Conservation (phyloP, 169 alveolate genomes). For the Plasmodium relictum region DNA sequence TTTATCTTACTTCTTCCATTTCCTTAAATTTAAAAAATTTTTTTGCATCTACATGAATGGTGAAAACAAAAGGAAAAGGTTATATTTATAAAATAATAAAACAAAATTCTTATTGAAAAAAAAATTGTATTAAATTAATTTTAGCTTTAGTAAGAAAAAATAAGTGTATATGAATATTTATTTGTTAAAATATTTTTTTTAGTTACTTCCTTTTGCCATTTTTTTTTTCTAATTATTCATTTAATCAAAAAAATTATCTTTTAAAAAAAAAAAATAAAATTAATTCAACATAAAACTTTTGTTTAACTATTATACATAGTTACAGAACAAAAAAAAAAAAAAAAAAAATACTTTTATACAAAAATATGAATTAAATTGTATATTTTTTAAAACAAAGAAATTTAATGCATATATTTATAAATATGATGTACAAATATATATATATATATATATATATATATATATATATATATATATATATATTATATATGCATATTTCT, state of each 20-base stretch:
- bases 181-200: neutral
- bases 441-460: no score
- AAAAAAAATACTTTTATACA: slow-evolving; percentile 18
- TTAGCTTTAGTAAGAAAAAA: neutral
- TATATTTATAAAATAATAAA: slow-evolving; percentile 5
- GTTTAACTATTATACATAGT: slow-evolving; percentile 14
- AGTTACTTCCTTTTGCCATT: slow-evolving; percentile 47
- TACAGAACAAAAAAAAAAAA: slow-evolving; percentile 64
- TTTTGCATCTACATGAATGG: slow-evolving; percentile 52
- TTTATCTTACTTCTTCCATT: slow-evolving; percentile 73
- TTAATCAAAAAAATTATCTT: slow-evolving; percentile 34
- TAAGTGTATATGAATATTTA: slow-evolving; percentile 1
- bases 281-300: slow-evolving; percentile 4
- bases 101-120: neutral
- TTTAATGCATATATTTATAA: no score
- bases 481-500: no score
- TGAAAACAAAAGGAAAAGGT: neutral
- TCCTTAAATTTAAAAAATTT: slow-evolving; percentile 72
- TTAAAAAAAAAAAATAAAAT: slow-evolving; percentile 3
- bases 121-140: slow-evolving; percentile 7
- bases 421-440: no score
- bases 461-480: no score
- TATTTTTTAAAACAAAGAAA: no score
- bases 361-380: no score
- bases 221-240: slow-evolving; percentile 62